Base-by-base conservation (phyloP, 1,139 yeast species). In the Candida sanyaensis region DNA sequence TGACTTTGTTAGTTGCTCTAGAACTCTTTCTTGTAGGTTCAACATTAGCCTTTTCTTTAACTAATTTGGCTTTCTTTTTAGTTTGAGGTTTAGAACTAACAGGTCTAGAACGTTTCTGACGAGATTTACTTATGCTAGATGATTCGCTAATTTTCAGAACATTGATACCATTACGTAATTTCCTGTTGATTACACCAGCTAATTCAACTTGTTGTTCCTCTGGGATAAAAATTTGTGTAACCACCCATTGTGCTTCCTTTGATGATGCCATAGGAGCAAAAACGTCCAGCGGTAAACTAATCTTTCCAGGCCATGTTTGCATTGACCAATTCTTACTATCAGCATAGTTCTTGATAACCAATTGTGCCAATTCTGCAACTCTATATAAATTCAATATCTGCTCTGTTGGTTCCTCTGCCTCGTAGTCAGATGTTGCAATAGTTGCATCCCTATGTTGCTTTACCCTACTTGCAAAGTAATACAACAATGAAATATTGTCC, bases 221-320 rank as follows among this genome's bases (percentile, higher is more conserved):
- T 0, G 83, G 75, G 31, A 86, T 75, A 56, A 73, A 85, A 4
- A 78, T 72, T 11, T 68, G 76, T 1, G 78, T 64, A 1, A 78
- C 73, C 50, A 78, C 63, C 8, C 59, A 59, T 51, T 77, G 81
- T 1, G 80, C 80, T 53, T 76, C 81, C 27, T 63, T 60, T 6
- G 71, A 59, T 37, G 73, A 65, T 2, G 69, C 62, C 76, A 86
- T 83, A 0, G 88, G 82, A 10, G 74, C 69, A 64, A 76, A 89
- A 9, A 87, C 65, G 58, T 88, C 96, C 10, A 75, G 66, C 0
- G 95, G 86, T 27, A 90, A 65, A 32, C 80, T 80, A 28, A 87
- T 64, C 56, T 84, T 86, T 0, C 93, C 95, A 0, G 96, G 96
- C 83, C 93, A 91, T 0, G 92, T 83, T 30, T 84, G 80, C 51